Conservation (phyloP, 495 filamentous ascomycete species). For the Apiosordaria backusii region DNA sequence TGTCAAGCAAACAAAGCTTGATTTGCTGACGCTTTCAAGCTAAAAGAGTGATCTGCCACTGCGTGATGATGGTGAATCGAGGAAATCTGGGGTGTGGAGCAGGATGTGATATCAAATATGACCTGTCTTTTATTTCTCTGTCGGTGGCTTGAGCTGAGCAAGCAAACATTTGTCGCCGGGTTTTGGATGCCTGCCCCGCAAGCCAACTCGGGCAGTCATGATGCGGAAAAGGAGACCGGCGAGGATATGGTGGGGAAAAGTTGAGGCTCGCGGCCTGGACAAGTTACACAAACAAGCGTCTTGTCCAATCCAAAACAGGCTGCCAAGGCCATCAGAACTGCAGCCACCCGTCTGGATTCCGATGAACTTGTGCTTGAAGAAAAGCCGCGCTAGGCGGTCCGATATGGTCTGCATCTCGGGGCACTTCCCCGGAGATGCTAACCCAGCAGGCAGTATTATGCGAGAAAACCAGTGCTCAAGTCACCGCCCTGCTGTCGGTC, state of each 20-base stretch:
- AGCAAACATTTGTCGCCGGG: constrained; percentile 17
- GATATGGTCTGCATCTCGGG: constrained; percentile 8
- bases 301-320: constrained; percentile 6
- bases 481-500: no score
- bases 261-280: background rate
- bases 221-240: background rate
- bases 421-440: constrained; percentile 5
- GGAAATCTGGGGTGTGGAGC: background rate
- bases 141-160: constrained; percentile 3
- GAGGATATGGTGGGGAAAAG: background rate
- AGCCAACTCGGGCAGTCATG: background rate
- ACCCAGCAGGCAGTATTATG: background rate
- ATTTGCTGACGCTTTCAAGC: background rate
- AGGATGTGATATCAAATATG: constrained; percentile 14
- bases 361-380: background rate
- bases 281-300: background rate
- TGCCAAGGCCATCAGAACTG: background rate
- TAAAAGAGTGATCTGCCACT: background rate
- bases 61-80: background rate
- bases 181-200: background rate
- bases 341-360: background rate
- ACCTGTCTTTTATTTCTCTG: constrained; percentile 1
- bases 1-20: background rate
- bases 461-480: background rate
- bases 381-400: constrained; percentile 5